Evolutionary conservation across 225 moss, liverwort and hornwort genomes (phyloP), one percentile per base, ranked within the genome.

Genomic region (Thuidium tamariscinum): DNA sequence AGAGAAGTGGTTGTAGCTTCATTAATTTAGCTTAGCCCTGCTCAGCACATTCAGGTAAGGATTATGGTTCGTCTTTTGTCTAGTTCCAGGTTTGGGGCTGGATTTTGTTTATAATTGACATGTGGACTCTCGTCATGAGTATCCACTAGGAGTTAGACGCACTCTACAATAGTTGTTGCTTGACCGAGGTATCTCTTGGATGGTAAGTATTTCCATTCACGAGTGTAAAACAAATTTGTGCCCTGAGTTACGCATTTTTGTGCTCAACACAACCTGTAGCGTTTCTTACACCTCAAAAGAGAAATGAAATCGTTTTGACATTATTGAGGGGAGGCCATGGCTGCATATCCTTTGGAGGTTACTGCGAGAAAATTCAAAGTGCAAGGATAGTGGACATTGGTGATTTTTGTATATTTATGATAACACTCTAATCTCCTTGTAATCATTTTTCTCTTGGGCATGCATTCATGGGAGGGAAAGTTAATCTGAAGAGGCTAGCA

Each of bases 31-130:
- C 80, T 86, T 77, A 61, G 68, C 67, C 82, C 82, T 55, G 74
- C 73, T 81, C 76, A 82, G 86, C 81, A 81, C 70, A 54, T 75
- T 87, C 82, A 52, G 66, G 60, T 83, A 54, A 46, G 84, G 81
- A 57, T 61, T 70, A 26, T 64, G 70, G 13, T 85, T 59, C 25
- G 51, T 87, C 65, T 25, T 57, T 86, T 44, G 14, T 81, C 75
- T 73, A 85, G 86, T 81, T 83, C 64, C 75, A 75, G 57, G 78
- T 79, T 69, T 55, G 26, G 73, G 59, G 26, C 42, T 87, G 79
- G 36, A 52, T 85, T 42, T 84, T 70, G 61, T 91, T 51, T 75
- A 79, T 80, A 42, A 82, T 91, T 89, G 69, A 88, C 63, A 60
- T 65, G 87, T 87, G 83, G 74, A 61, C 68, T 66, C 73, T 72